phyloP scores from a whole-genome alignment of 345 rosid genomes.

The Eucalyptus victrix region DNA sequence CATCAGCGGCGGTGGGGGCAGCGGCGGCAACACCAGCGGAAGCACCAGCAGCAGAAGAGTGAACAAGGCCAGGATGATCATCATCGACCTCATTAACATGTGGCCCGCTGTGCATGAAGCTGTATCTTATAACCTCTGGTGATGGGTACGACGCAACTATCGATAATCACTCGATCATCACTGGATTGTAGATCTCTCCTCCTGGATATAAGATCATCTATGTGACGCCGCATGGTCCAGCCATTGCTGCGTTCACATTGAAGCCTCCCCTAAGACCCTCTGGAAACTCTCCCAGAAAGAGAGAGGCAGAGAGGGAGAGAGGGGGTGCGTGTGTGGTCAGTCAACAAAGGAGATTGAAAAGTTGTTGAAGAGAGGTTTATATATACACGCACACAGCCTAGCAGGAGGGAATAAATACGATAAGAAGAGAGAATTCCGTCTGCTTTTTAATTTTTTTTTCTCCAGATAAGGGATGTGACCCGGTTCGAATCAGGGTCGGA shows the following conservation, averaged over 20 bases:
- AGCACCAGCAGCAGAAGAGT: slow-evolving; percentile 4
- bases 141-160: not conserved
- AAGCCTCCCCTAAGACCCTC: not conserved
- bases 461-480: not conserved
- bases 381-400: not conserved
- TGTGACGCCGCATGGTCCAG: not conserved
- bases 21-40: slow-evolving; percentile 17
- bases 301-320: not conserved
- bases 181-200: not conserved
- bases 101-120: not conserved
- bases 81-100: not conserved
- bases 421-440: not conserved
- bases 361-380: not conserved
- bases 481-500: not conserved
- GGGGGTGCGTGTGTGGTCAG: not conserved
- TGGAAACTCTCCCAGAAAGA: not conserved
- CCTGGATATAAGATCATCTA: not conserved
- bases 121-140: not conserved
- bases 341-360: not conserved
- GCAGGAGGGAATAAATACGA: not conserved
- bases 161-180: not conserved
- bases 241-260: not conserved
- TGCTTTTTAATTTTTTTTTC: not conserved
- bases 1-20: slow-evolving; percentile 21
- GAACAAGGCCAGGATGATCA: not conserved